phyloP scores from a whole-genome alignment of 495 filamentous ascomycete genomes.

The Hypoxylon lienhwacheense region DNA sequence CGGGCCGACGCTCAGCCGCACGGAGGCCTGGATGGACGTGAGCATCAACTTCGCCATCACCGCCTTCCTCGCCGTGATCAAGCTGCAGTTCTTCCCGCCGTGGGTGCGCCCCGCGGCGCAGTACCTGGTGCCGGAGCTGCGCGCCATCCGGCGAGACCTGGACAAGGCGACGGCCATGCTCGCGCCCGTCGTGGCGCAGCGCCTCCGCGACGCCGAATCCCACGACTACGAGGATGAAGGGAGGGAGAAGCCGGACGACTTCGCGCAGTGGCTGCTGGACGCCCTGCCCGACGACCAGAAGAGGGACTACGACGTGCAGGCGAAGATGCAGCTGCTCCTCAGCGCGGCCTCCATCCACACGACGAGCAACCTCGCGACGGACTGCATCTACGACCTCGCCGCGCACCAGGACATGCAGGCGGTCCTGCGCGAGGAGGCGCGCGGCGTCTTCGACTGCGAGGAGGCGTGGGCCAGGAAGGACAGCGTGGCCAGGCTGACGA shows the following conservation, averaged over 20 bases:
- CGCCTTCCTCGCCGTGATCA: slow-evolving; percentile 44
- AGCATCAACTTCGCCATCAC: slow-evolving; percentile 43
- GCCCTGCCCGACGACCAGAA: slow-evolving; percentile 40
- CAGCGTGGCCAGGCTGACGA: slow-evolving; percentile 47
- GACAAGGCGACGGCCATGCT: slow-evolving; percentile 37
- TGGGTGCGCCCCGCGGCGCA: slow-evolving; percentile 41
- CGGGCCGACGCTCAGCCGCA: slow-evolving; percentile 37
- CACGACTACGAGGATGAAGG: slow-evolving; percentile 33
- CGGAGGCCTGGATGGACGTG: slow-evolving; percentile 43
- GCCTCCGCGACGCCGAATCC: slow-evolving; percentile 34
- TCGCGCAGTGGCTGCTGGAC: slow-evolving; percentile 42
- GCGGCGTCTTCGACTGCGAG: slow-evolving; percentile 42
- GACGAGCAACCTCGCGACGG: slow-evolving; percentile 42
- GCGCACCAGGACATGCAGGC: slow-evolving; percentile 54
- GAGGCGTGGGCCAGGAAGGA: slow-evolving; percentile 44
- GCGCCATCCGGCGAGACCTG: slow-evolving; percentile 36
- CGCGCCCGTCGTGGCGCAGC: slow-evolving; percentile 37
- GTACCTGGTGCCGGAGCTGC: slow-evolving; percentile 39
- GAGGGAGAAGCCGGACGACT: slow-evolving; percentile 40
- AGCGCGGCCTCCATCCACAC: slow-evolving; percentile 44
- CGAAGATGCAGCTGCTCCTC: slow-evolving; percentile 39
- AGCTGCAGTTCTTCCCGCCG: slow-evolving; percentile 43
- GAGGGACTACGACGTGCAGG: slow-evolving; percentile 35
- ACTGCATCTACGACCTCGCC: slow-evolving; percentile 53
- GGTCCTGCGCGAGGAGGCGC: slow-evolving; percentile 53